Base-by-base conservation (phyloP, 1,284 basidiomycete species). In the Pseudozyma sp. region DNA sequence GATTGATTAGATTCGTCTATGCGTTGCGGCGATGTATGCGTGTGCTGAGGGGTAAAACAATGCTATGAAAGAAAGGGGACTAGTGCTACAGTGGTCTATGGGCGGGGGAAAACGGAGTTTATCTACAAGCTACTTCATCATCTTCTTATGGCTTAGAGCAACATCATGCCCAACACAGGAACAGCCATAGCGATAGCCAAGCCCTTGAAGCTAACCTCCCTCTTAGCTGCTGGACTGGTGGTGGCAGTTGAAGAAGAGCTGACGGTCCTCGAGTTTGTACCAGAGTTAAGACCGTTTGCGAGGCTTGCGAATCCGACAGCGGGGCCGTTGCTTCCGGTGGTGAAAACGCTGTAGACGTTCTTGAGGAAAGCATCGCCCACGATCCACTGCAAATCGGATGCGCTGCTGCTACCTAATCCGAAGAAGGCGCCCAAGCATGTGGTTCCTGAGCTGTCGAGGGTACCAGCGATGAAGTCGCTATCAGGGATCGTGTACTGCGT, bases 351-450 rank as follows among this genome's bases (percentile, higher is more conserved):
- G 51, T 83, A 84, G 18, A 83, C 80, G 48, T 74, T 74, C 57
- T 78, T 82, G 36, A 84, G 66, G 61, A 84, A 84, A 0, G 80
- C 69, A 31, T 74, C 79, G 34, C 82, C 82, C 0, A 83, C 63
- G 43, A 84, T 79, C 79, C 81, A 84, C 54, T 80, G 78, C 49
- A 72, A 50, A 14, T 61, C 57, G 14, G 70, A 59, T 35, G 60
- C 51, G 2, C 21, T 31, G 9, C 40, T 56, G 35, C 59, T 59
- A 19, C 79, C 80, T 5, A 79, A 51, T 8, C 73, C 73, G 57
- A 80, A 83, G 43, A 84, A 68, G 12, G 80, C 68, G 19, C 82
- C 82, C 18, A 84, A 48, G 39, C 82, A 84, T 11, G 43, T n/a
- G 2, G 51, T 51, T 34, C 72, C 74, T 0, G 55, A 49, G 3